phyloP scores from a whole-genome alignment of 495 filamentous ascomycete genomes.

The Aspergillus asperescens region DNA sequence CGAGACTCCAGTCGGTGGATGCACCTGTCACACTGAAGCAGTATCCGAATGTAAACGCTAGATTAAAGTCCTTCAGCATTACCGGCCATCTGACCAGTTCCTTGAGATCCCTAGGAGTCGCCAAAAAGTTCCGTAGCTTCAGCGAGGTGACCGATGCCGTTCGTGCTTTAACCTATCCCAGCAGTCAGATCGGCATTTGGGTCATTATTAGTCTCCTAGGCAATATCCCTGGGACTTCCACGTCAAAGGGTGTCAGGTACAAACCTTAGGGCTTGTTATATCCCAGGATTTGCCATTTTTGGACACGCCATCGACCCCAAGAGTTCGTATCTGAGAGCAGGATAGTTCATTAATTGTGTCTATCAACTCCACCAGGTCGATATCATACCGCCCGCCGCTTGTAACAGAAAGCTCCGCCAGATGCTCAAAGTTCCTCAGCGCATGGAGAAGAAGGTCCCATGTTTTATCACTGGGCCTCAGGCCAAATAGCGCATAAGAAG shows the following conservation, averaged over 20 bases:
- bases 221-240: too few species aligned
- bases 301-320: conserved; percentile 1
- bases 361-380: background rate
- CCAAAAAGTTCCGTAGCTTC: background rate
- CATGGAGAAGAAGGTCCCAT: background rate
- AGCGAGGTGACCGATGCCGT: background rate
- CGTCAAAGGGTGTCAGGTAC: too few species aligned
- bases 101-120: background rate
- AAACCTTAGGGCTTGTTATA: too few species aligned
- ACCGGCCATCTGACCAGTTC: background rate
- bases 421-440: background rate
- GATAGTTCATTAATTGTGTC: background rate
- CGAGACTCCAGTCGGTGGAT: background rate
- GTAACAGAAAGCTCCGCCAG: background rate
- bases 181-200: background rate
- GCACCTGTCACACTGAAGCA: background rate
- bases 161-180: background rate
- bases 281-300: too few species aligned
- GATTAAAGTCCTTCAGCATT: background rate
- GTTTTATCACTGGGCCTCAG: background rate
- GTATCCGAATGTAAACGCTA: background rate
- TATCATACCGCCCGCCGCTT: background rate
- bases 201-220: too few species aligned
- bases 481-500: background rate
- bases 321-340: background rate